Conservation (phyloP, 202 grass and related monocot species). For the Carex sylvatica region DNA sequence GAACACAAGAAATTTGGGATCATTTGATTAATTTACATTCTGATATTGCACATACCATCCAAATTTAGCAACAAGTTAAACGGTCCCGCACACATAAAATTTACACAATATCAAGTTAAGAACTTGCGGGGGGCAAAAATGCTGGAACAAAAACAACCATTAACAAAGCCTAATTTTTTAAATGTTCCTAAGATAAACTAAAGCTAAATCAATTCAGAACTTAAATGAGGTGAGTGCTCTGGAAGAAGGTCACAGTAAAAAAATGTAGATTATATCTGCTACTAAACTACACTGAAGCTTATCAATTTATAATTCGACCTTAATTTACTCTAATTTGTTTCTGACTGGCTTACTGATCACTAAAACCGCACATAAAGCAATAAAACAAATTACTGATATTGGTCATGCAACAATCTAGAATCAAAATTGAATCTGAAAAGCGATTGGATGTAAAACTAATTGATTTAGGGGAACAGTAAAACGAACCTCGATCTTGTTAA, state of each 20-base stretch:
- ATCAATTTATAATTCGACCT: background rate
- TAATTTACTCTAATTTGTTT: background rate
- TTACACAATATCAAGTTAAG: background rate
- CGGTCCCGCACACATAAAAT: background rate
- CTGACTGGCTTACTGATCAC: background rate
- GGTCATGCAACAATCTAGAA: constrained; percentile 6
- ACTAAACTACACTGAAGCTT: background rate
- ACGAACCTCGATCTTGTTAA: constrained; percentile 65
- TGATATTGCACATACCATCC: background rate
- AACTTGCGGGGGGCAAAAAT: background rate
- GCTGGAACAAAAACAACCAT: background rate
- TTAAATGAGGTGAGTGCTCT: background rate
- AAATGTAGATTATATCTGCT: background rate
- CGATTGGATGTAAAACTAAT: constrained; percentile 8
- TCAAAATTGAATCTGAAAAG: background rate
- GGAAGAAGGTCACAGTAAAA: background rate
- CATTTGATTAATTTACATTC: background rate
- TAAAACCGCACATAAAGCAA: background rate
- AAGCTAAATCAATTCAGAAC: background rate
- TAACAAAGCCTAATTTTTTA: background rate
- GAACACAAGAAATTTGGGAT: background rate
- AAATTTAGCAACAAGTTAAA: background rate
- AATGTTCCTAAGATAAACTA: background rate
- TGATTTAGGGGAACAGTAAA: background rate
- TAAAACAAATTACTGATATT: background rate